These are phyloP conservation scores for Gynandropsis gynandra DNA, from an alignment of 345 rosid genomes.

Conservation along the genomic window DNA sequence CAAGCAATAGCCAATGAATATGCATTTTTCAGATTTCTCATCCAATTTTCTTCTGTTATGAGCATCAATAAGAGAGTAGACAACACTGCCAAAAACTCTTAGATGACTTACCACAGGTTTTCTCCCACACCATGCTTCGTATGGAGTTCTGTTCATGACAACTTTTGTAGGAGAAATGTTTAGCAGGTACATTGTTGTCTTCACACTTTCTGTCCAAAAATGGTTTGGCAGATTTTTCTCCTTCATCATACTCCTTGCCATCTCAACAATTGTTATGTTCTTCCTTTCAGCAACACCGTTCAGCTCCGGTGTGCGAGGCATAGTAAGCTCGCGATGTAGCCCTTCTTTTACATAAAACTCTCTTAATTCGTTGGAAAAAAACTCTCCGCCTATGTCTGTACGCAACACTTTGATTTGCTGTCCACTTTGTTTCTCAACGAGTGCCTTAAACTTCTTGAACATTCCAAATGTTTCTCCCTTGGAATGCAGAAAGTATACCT, in stretches of 20 bases:
- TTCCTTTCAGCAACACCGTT: background rate
- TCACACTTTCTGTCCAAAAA: background rate
- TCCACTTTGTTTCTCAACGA: too few species aligned
- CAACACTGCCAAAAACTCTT: constrained; percentile 3
- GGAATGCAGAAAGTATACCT: too few species aligned
- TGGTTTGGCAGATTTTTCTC: background rate
- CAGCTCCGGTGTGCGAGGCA: background rate
- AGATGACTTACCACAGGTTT: background rate
- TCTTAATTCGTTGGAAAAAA: background rate
- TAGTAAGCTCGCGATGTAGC: too few species aligned
- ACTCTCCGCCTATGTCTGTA: background rate
- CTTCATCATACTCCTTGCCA: background rate
- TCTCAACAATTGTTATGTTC: constrained; percentile 1
- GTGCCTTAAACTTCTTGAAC: too few species aligned
- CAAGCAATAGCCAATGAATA: too few species aligned
- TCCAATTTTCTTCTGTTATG: too few species aligned
- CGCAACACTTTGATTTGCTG: too few species aligned
- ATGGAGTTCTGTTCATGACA: too few species aligned
- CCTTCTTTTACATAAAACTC: background rate
- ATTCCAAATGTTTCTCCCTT: too few species aligned
- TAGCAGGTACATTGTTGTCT: background rate
- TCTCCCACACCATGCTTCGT: constrained; percentile 1
- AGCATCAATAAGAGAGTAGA: background rate
- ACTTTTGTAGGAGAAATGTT: constrained; percentile 1
- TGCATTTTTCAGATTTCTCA: too few species aligned